Conservation (phyloP, 805 yeast species). For the Saccharomycopsis malanga region DNA sequence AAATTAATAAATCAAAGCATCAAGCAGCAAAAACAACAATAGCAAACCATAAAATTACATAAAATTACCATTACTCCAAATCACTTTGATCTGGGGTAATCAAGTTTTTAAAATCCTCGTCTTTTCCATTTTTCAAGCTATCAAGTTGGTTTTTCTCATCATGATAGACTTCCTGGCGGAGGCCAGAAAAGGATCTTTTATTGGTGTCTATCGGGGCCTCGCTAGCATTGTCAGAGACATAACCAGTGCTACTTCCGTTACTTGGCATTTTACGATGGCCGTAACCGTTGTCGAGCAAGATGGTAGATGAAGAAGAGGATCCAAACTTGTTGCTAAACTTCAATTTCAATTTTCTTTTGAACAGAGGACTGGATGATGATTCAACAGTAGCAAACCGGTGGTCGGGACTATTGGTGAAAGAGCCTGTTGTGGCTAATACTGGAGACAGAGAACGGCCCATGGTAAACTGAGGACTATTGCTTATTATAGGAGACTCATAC, state of each 20-base stretch:
- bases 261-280: slow-evolving; percentile 17
- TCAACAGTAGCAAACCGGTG: not conserved
- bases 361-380: slow-evolving; percentile 2
- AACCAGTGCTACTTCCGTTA: slow-evolving; percentile 2
- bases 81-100: not conserved
- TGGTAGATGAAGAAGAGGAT: slow-evolving; percentile 5
- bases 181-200: not conserved
- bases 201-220: not conserved
- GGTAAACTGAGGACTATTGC: slow-evolving; percentile 11
- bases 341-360: slow-evolving; percentile 8
- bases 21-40: not conserved
- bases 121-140: too few relatives aligned
- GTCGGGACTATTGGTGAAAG: not conserved
- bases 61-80: not conserved
- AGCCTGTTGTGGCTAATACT: not conserved
- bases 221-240: not conserved
- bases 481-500: not conserved
- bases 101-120: too few relatives aligned
- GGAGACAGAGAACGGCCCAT: not conserved
- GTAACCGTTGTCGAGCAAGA: slow-evolving; percentile 1
- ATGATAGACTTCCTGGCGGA: not conserved
- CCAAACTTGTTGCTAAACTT: slow-evolving; percentile 12
- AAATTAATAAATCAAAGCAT: too few relatives aligned
- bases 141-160: not conserved
- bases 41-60: too few relatives aligned